A percentile compares a stretch with the other conserved stretches of the same genome.
phyloP scores from a whole-genome alignment of 768 basidiomycete species.

The Collybia sordida region DNA sequence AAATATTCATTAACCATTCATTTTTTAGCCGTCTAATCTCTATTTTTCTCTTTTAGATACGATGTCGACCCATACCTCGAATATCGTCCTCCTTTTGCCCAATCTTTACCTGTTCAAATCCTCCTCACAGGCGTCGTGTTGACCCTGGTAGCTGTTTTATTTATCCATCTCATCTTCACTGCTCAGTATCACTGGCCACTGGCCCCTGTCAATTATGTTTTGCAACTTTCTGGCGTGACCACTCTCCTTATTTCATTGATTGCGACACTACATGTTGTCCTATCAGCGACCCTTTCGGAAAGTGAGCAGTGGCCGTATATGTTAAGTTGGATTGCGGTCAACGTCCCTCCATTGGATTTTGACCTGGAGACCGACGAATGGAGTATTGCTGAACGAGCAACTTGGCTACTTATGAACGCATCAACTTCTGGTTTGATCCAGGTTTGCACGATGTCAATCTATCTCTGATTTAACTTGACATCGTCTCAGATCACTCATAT shows the following conservation, averaged over 20 bases:
- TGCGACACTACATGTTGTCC: conserved; percentile 75
- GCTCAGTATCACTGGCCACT: conserved; percentile 96
- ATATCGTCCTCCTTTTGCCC: conserved; percentile 79
- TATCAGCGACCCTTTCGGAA: conserved; percentile 55
- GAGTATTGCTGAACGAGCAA: conserved; percentile 61
- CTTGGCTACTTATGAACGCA: conserved; percentile 89
- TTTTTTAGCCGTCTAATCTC: background rate
- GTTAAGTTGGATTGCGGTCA: conserved; percentile 87
- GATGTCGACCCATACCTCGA: conserved; percentile 69
- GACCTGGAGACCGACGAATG: conserved; percentile 42
- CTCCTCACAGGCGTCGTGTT: conserved; percentile 82
- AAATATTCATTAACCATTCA: background rate
- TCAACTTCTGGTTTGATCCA: conserved; percentile 83
- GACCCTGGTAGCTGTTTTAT: conserved; percentile 79
- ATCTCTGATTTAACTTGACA: background rate
- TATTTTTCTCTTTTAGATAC: conserved; percentile 20
- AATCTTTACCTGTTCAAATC: conserved; percentile 89
- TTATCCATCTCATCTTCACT: conserved; percentile 93
- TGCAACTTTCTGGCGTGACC: conserved; percentile 83
- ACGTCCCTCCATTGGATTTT: conserved; percentile 59
- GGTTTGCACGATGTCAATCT: conserved; percentile 42
- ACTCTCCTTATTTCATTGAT: conserved; percentile 77
- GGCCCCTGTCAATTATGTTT: conserved; percentile 86
- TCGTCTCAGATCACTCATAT: conserved; percentile 87
- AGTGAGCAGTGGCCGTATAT: conserved; percentile 92